These are phyloP conservation scores for Lepidium didymum DNA, from an alignment of 345 rosid species.

Conservation along the genomic window DNA sequence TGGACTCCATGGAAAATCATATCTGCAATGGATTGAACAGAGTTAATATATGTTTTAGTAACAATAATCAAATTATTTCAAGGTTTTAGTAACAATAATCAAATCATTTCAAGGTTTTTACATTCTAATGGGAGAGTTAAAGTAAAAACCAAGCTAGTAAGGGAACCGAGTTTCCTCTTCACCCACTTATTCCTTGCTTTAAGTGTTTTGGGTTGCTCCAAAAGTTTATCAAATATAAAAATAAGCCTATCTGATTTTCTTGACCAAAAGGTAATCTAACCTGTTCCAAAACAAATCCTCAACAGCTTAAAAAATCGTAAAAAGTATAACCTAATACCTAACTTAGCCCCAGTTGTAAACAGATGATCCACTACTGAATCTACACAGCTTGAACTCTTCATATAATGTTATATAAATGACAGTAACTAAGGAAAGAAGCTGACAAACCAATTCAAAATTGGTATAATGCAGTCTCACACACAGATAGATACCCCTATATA, in stretches of 20 bases:
- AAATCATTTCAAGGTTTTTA: not conserved
- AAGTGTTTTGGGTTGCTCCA: slow-evolving; percentile 8
- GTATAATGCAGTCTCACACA: slow-evolving; percentile 25
- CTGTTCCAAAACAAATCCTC: not conserved
- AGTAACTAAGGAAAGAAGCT: slow-evolving; percentile 5
- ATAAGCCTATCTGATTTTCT: not conserved
- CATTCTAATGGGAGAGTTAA: not conserved
- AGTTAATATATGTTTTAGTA: not conserved
- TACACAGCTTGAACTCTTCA: slow-evolving; percentile 23
- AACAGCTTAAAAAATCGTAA: slow-evolving; percentile 9
- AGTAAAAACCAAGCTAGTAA: not conserved
- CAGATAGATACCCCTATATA: not conserved
- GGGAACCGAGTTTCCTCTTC: not conserved
- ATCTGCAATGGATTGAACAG: slow-evolving; percentile 35
- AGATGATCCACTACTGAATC: slow-evolving; percentile 30
- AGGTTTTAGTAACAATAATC: not conserved
- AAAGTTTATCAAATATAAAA: not conserved
- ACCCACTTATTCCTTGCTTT: not conserved
- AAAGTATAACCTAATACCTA: slow-evolving; percentile 16
- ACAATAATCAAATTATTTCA: not conserved
- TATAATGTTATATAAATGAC: not conserved
- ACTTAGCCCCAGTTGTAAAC: slow-evolving; percentile 24
- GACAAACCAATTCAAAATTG: slow-evolving; percentile 26
- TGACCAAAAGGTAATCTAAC: slow-evolving; percentile 1
- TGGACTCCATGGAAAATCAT: slow-evolving; percentile 86